A percentile compares a stretch with the other conserved stretches of the same genome.
These are phyloP conservation scores for Rhodomyrtus tomentosa DNA, from an alignment of 345 rosid genomes.

Conservation along the genomic window DNA sequence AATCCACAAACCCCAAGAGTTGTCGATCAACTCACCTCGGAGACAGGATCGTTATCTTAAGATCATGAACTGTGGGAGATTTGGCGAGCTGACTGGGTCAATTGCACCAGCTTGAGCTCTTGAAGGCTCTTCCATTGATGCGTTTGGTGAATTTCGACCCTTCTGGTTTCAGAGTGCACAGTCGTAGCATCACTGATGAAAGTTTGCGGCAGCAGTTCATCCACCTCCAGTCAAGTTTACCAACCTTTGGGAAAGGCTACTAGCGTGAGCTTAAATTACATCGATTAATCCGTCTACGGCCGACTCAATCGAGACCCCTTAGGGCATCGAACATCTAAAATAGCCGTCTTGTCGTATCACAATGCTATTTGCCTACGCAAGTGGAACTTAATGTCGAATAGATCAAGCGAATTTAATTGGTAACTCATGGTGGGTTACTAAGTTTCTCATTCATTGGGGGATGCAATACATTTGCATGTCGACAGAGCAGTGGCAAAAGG, in stretches of 20 bases:
- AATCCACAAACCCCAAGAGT: neutral
- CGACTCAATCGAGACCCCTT: neutral
- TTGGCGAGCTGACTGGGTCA: neutral
- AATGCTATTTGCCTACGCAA: neutral
- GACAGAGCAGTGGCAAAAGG: neutral
- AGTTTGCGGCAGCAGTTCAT: neutral
- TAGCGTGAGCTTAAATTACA: neutral
- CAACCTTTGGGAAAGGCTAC: neutral
- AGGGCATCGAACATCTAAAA: neutral
- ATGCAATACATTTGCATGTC: neutral
- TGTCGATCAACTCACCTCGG: neutral
- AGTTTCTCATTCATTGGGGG: neutral
- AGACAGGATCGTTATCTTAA: neutral
- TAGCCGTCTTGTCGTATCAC: neutral
- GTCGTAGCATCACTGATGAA: neutral
- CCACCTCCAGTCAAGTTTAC: neutral
- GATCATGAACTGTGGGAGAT: neutral
- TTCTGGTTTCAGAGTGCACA: neutral
- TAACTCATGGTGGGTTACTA: neutral
- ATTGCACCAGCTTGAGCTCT: neutral
- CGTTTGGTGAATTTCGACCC: neutral
- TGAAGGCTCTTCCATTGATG: neutral
- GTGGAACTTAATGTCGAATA: neutral
- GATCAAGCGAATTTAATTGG: neutral
- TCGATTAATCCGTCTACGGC: neutral